Percentiles rank a stretch among this genome's conserved stretches.
Evolutionary conservation across 2,329 filamentous ascomycete genomes (phyloP).

Genomic region (Ascochyta pisi): DNA sequence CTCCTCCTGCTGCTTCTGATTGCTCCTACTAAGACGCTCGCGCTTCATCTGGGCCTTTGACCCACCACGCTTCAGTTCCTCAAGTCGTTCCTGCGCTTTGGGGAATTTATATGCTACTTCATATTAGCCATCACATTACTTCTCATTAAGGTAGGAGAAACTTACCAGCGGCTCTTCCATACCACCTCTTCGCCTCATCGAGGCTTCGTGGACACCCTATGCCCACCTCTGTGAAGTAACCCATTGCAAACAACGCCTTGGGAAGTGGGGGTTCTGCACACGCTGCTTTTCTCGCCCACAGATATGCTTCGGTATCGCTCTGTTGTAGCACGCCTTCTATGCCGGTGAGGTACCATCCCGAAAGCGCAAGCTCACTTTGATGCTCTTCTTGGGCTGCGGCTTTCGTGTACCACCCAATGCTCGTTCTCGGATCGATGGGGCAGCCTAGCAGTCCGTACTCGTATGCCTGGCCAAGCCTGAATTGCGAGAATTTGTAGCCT

Average conservation of each 20-base stretch:
- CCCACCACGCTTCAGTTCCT: constrained; percentile 85
- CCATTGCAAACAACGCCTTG: constrained; percentile 98
- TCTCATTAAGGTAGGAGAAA: constrained; percentile 30
- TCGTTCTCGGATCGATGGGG: constrained; percentile 79
- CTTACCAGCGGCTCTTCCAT: constrained; percentile 95
- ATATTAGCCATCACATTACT: constrained; percentile 18
- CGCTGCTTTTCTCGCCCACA: constrained; percentile 95
- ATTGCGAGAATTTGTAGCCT: constrained; percentile 95
- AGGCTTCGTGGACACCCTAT: constrained; percentile 86
- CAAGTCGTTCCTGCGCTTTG: constrained; percentile 89
- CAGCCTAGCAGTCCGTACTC: constrained; percentile 89
- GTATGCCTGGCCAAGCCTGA: constrained; percentile 83
- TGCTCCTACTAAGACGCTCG: constrained; percentile 81
- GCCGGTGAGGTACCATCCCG: constrained; percentile 87
- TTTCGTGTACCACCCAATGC: constrained; percentile 92
- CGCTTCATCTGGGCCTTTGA: constrained; percentile 75
- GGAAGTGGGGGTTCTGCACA: constrained; percentile 75
- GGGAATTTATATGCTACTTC: constrained; percentile 85
- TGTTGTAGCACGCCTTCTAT: constrained; percentile 86
- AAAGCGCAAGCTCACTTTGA: constrained; percentile 74
- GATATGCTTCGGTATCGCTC: constrained; percentile 93
- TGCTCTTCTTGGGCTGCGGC: constrained; percentile 94
- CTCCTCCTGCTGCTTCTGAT: constrained; percentile 84
- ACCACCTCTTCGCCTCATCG: constrained; percentile 98
- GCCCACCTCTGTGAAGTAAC: constrained; percentile 94